Base-by-base conservation (phyloP, 2,329 filamentous ascomycete species). In the Chrysoporthe puriensis region DNA sequence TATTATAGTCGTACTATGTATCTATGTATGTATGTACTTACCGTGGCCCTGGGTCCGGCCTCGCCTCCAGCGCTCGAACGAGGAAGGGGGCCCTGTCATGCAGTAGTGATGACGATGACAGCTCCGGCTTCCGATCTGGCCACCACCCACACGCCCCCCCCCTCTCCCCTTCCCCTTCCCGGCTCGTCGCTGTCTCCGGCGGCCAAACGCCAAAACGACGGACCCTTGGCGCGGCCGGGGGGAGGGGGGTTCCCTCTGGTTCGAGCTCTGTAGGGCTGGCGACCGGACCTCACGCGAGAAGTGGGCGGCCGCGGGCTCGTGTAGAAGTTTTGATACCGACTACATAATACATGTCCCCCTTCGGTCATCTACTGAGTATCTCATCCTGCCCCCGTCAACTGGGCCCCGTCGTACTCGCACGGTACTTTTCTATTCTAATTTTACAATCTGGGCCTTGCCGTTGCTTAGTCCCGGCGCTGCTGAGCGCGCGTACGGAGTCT, bases 71-170 rank as follows among this genome's bases (percentile, higher is more conserved):
- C 21, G 21, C 21, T 40, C 16, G 5, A 5, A 54, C 32, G 26
- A 54, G 50, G 50, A 54, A 40, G 54, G 54, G 26, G 26, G 26
- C 26, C 34, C 54, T 57, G 54, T 40, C 34, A 40, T 57, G 34
- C 34, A 57, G 54, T 60, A 6, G 26, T 26, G 26, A 26, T 26
- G 42, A 40, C 34, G 48, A 34, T 63, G 48, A 56, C 50, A 63
- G 48, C 50, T 63, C 62, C 62, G 62, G 50, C 18, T 36, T 63
- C 50, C 62, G 50, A 36, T 46, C 36, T 50, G 43, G 32, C 36
- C 42, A 34, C n/a, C 32, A 52, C 40, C 2, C 46, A n/a, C 18
- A 8, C 16, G 18, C 46, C 46, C 16, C 43, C 9, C 43, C 43
- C 43, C 43, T n/a, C 16, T 18, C 44, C 14, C 11, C 44, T 18